phyloP scores from a whole-genome alignment of 1,284 basidiomycete genomes.

The Exobasidium cylindrosporum region DNA sequence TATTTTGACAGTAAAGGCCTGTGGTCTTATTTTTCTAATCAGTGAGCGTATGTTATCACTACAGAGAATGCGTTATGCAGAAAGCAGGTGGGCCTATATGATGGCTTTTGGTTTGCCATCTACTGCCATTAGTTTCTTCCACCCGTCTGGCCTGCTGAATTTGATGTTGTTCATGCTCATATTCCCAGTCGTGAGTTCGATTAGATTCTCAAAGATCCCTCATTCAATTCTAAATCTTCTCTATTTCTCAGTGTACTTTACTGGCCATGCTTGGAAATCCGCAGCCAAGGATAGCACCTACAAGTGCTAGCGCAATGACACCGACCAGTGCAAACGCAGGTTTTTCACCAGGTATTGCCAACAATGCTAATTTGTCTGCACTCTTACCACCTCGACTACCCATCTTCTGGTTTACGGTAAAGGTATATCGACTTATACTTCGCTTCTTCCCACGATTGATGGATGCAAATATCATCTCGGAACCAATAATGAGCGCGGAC shows the following conservation, averaged over 20 bases:
- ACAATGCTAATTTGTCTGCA: constrained; percentile 25
- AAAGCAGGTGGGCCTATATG: constrained; percentile 52
- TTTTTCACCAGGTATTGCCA: constrained; percentile 1
- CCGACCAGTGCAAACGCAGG: constrained; percentile 3
- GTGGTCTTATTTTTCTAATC: constrained; percentile 23
- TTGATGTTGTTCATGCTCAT: constrained; percentile 54
- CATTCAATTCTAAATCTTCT: neutral
- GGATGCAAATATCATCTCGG: neutral
- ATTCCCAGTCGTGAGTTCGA: constrained; percentile 36
- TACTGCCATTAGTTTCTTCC: constrained; percentile 51
- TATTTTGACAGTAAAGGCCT: constrained; percentile 13
- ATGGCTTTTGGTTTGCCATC: constrained; percentile 51
- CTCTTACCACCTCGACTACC: constrained; percentile 46
- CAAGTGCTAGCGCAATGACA: constrained; percentile 3
- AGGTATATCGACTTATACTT: constrained; percentile 3
- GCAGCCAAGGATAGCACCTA: constrained; percentile 28
- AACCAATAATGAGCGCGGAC: neutral
- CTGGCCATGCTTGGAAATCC: constrained; percentile 49
- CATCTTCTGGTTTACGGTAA: constrained; percentile 48
- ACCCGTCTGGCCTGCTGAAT: constrained; percentile 51
- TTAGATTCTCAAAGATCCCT: neutral
- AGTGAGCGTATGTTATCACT: too few species aligned
- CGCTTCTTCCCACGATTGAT: constrained; percentile 4
- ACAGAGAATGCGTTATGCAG: constrained; percentile 49
- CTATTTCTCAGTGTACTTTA: constrained; percentile 33